phyloP scores from a whole-genome alignment of 371 early-diverging fungal species.

The Mucor circinelloides region DNA sequence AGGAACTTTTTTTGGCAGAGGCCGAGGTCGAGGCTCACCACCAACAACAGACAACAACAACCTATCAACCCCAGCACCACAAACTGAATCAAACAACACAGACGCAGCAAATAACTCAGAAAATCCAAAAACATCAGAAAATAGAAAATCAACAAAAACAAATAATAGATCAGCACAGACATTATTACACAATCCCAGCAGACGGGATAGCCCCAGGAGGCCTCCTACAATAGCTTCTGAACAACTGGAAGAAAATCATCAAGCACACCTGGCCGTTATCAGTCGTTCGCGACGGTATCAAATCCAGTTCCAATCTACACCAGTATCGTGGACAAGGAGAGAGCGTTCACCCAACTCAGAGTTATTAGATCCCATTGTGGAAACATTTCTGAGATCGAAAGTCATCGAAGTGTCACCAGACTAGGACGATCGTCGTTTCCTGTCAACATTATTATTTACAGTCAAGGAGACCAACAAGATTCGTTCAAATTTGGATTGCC shows the following conservation, averaged over 20 bases:
- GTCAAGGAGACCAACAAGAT: slow-evolving; percentile 12
- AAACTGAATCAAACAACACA: too few relatives aligned
- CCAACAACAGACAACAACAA: neutral
- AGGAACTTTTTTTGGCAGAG: neutral
- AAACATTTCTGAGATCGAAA: neutral
- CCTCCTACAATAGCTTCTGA: neutral
- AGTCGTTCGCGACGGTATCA: neutral
- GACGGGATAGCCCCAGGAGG: too few relatives aligned
- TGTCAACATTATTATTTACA: slow-evolving; percentile 19
- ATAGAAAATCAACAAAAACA: neutral
- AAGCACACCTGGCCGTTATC: neutral
- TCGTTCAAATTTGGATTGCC: slow-evolving; percentile 15
- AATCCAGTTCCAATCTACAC: neutral
- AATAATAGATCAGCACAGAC: too few relatives aligned
- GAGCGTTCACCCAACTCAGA: too few relatives aligned
- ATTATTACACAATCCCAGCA: too few relatives aligned
- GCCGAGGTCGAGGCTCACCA: neutral
- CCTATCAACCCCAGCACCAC: neutral
- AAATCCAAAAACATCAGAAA: slow-evolving; percentile 1
- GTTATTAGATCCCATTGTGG: neutral
- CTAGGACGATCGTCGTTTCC: neutral
- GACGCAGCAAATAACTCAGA: neutral
- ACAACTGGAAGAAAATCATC: neutral
- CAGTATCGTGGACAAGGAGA: neutral
- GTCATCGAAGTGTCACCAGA: slow-evolving; percentile 7